Conservation (phyloP, 371 early-diverging fungal genomes). For the Apophysomyces trapeziformis region DNA sequence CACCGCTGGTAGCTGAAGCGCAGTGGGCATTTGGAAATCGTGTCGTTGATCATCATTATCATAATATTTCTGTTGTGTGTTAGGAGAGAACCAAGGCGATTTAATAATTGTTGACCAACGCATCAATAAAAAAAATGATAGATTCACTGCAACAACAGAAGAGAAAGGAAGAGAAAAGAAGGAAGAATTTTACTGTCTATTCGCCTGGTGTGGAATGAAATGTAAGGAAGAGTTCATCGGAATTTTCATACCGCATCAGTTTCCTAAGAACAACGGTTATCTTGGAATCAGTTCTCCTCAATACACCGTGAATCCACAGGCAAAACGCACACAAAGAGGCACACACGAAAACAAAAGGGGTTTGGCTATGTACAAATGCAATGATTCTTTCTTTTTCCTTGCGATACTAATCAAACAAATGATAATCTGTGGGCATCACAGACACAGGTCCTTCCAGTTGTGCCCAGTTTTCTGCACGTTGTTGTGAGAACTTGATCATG, state of each 20-base stretch:
- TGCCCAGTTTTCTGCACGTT: slow-evolving; percentile 64
- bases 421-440: slow-evolving; percentile 54
- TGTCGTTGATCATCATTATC: not conserved
- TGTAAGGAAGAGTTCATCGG: not conserved
- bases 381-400: not conserved
- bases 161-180: not conserved
- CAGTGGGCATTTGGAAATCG: not conserved
- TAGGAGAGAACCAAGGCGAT: not conserved
- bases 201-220: slow-evolving; percentile 3
- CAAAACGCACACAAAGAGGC: too few species aligned
- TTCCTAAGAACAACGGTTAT: not conserved
- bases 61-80: not conserved
- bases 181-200: not conserved
- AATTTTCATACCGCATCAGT: not conserved
- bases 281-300: not conserved
- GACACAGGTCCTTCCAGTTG: slow-evolving; percentile 51
- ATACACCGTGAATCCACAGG: not conserved
- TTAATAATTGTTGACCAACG: not conserved
- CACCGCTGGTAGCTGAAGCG: not conserved
- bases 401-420: slow-evolving; percentile 35
- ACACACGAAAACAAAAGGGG: not conserved
- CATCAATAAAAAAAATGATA: not conserved
- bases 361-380: slow-evolving; percentile 11
- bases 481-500: slow-evolving; percentile 58
- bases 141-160: not conserved